These are phyloP conservation scores for Tuber umbilicatum DNA, from an alignment of 495 filamentous ascomycete species.

Conservation along the genomic window DNA sequence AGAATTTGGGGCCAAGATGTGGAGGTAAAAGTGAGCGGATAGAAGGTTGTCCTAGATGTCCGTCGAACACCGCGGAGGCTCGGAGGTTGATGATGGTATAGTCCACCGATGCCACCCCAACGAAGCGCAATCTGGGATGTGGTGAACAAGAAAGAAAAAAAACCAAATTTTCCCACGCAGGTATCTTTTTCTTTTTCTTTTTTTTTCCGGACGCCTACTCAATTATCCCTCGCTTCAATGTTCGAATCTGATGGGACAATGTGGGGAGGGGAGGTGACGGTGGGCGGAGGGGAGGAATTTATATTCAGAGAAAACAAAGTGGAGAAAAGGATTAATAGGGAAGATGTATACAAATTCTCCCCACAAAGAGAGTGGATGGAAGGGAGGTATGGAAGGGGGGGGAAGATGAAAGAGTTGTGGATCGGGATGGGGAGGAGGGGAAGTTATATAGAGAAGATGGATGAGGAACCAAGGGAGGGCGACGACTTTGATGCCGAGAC, in stretches of 20 bases:
- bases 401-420: not conserved
- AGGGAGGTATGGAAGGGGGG: not conserved
- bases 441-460: not conserved
- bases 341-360: not conserved
- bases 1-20: not conserved
- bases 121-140: not conserved
- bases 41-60: not conserved
- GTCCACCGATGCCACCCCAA: not conserved
- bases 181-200: not conserved
- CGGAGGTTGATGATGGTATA: not conserved
- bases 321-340: not conserved
- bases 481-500: not conserved
- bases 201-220: not conserved
- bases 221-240: not conserved
- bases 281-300: not conserved
- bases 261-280: not conserved
- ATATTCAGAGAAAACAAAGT: not conserved
- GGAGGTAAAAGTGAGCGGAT: not conserved
- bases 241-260: not conserved
- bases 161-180: not conserved
- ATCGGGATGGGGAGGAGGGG: not conserved
- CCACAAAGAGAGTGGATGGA: not conserved
- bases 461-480: not conserved
- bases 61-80: not conserved
- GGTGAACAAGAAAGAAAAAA: not conserved